Base-by-base conservation (phyloP, 2,329 filamentous ascomycete genomes). In the Hirsutella thompsonii region DNA sequence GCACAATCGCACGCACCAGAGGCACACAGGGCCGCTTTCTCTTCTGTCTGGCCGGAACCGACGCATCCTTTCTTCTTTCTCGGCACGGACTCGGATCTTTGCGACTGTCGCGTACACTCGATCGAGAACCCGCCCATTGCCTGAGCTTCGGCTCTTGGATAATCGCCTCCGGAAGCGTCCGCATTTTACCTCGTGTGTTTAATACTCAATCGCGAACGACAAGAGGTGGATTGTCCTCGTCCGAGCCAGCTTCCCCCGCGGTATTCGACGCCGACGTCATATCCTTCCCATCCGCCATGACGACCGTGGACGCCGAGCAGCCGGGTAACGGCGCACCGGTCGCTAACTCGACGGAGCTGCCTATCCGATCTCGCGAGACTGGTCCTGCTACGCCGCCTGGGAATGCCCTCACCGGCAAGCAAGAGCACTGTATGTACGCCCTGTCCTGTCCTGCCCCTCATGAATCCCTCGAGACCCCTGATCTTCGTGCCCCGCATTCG, bases 381-480 rank as follows among this genome's bases (percentile, higher is more conserved):
- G 53, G 49, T 42, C 48, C 48, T 29, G 47, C 53, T n/a, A 55
- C 62, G 42, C 59, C 66, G 38, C 56, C 63, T 3, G 67, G 64
- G 34, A 69, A 74, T 46, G 51, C 65, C 5, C 66, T 98, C 57
- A 94, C 89, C 0, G 92, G 92, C 50, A 96, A 95, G 66, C 90
- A 98, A 72, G 92, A 98, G 61, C 92, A 98, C 61, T 98, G 88
- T 94, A 61, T 98, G 88, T 94, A 61, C 53, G 81, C 19, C 23
- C 11, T 14, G n/a, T 33, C 8, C 32, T 8, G 13, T 14, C 14
- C 11, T 8, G 16, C 6, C 30, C 28, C 29, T 10, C n/a, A n/a
- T 3, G 4, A 30, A 30, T 30, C 29, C 29, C 3, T 5, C 29
- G 13, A 3, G 14, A 16, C n/a, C 8, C 30, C 30, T 14, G n/a